A percentile compares a stretch with the other conserved stretches of the same genome.
phyloP scores from a whole-genome alignment of 2,329 filamentous ascomycete species.

The Dactylellina haptotyla region DNA sequence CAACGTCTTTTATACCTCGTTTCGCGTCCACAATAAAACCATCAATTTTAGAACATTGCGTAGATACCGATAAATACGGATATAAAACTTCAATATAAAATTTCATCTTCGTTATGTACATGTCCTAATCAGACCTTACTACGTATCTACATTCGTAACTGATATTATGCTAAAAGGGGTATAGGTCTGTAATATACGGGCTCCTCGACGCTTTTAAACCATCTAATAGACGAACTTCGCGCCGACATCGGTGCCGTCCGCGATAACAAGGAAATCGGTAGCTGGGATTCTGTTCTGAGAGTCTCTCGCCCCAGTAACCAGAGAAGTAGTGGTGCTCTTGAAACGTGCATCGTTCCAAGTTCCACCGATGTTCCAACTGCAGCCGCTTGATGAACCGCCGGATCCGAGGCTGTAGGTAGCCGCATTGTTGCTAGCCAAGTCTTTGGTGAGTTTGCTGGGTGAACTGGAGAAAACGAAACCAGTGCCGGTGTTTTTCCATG shows the following conservation, averaged over 20 bases:
- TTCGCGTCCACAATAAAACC: too few species aligned
- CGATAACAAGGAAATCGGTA: slow-evolving; percentile 63
- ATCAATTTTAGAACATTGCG: too few species aligned
- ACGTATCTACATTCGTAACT: not conserved
- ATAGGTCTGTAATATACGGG: too few species aligned
- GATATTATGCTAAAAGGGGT: slow-evolving; percentile 54
- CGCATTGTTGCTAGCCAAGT: slow-evolving; percentile 62
- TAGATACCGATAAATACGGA: too few species aligned
- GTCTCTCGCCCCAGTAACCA: slow-evolving; percentile 61
- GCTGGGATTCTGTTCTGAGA: slow-evolving; percentile 62
- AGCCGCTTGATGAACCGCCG: slow-evolving; percentile 60
- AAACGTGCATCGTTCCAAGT: slow-evolving; percentile 63
- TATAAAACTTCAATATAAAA: too few species aligned
- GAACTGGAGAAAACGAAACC: slow-evolving; percentile 62
- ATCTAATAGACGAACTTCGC: too few species aligned
- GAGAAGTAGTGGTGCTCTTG: slow-evolving; percentile 60
- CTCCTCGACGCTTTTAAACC: too few species aligned
- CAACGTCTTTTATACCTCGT: too few species aligned
- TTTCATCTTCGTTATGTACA: not conserved
- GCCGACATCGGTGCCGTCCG: slow-evolving; percentile 61
- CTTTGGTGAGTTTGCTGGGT: slow-evolving; percentile 61
- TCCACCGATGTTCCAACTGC: slow-evolving; percentile 63
- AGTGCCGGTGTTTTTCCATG: slow-evolving; percentile 64
- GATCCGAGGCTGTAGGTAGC: slow-evolving; percentile 58
- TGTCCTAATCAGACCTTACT: not conserved